Base-by-base conservation (phyloP, 352 stramenopile species). In the Phytophthora capsici region DNA sequence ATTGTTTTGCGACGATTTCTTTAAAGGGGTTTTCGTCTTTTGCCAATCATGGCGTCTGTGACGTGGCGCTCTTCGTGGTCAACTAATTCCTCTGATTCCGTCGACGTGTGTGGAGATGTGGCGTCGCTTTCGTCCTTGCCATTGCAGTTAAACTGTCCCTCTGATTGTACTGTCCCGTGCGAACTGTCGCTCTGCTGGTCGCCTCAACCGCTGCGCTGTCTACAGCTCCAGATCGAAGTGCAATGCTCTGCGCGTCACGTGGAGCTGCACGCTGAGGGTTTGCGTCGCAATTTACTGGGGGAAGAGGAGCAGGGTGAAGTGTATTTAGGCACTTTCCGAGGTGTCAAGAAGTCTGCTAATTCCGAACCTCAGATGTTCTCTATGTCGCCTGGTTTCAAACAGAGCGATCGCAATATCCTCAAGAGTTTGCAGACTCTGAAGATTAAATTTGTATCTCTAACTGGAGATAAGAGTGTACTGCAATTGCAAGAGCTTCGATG, bases 361-460 rank as follows among this genome's bases (percentile, higher is more conserved):
- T 23, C 65, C 0, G 57, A 66, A 3, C 40, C 52, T 19, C 69
- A 75, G 70, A 47, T 52, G 12, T 92, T 91, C 54, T 22, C 58
- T 38, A 77, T 92, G 48, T 59, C 65, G 8, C 58, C 87, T 58
- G 36, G 68, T 20, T 90, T 91, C 38, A 56, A 73, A 37, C 77
- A 88, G 47, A 69, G 47, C n/a, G 62, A 75, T 10, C 46, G 77
- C 38, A 67, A 82, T 26, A 71, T 91, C n/a, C 76, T 94, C 47
- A 84, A 88, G 50, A 72, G 66, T 46, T 63, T 83, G 32, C 66
- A 81, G 14, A 62, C 26, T 10, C 44, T 94, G 17, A 75, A 74
- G 13, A 56, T 92, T 67, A 91, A 90, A 57, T 94, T 94, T 50
- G 80, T 92, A 44, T 92, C 83, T 2, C 64, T 94, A 5, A 79